Conservation (phyloP, 257 asterid species). For the Lycium ferocissimum region DNA sequence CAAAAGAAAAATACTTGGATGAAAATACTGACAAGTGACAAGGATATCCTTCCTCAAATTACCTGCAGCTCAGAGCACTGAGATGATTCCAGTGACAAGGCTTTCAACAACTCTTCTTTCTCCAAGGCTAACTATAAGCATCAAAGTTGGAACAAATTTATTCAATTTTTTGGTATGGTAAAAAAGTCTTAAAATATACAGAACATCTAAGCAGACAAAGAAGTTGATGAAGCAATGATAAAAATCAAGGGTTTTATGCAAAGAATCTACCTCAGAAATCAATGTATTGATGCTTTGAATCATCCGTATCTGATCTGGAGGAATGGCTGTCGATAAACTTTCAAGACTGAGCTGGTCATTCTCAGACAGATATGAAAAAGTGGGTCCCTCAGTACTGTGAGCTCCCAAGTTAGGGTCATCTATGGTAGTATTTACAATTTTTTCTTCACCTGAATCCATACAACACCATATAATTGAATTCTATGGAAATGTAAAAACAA, state of each 20-base stretch:
- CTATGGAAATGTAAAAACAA: slow-evolving; percentile 25
- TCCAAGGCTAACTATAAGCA: slow-evolving; percentile 79
- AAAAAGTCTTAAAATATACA: background rate
- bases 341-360: slow-evolving; percentile 56
- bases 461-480: slow-evolving; percentile 32
- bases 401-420: slow-evolving; percentile 42
- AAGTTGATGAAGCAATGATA: background rate
- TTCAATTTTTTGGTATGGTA: slow-evolving; percentile 14
- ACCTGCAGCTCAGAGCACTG: slow-evolving; percentile 79
- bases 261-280: slow-evolving; percentile 73
- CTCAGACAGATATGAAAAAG: slow-evolving; percentile 58
- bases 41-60: slow-evolving; percentile 34
- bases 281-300: slow-evolving; percentile 76
- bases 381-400: slow-evolving; percentile 46
- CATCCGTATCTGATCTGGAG: slow-evolving; percentile 86
- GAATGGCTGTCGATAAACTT: slow-evolving; percentile 57
- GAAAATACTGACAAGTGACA: background rate
- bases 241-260: background rate
- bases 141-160: background rate
- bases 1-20: background rate
- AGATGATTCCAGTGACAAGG: slow-evolving; percentile 80
- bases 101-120: slow-evolving; percentile 80
- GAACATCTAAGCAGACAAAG: background rate
- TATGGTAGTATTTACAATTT: slow-evolving; percentile 38
- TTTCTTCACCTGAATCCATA: slow-evolving; percentile 37